Base-by-base conservation (phyloP, 1,139 yeast species). In the Insectozyma bohioensis region DNA sequence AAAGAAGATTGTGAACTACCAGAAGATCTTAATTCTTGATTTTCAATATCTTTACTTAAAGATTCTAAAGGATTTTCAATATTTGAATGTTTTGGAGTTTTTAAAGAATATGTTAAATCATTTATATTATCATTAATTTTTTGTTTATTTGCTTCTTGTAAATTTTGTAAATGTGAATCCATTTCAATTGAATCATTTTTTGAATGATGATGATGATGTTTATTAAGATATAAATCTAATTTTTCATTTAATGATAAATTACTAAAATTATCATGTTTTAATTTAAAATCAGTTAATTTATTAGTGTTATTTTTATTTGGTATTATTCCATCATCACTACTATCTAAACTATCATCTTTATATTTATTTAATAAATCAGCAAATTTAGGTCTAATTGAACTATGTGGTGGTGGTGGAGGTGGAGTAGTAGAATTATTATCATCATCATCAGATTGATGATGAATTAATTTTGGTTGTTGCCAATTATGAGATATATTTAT, bases 1-100 rank as follows among this genome's bases (percentile, higher is more conserved):
- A 69, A 55, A 5, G 74, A 67, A 3, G 72, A 65, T 43, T 67
- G 72, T 3, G 74, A 67, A 8, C 72, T 64, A 9, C 69, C 71
- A 4, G 64, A 63, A 4, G 68, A 61, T 37, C 54, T 54, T 32
- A 64, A 48, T 33, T 55, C 54, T 12, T 58, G 54, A 28, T 62
- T 68, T 11, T 56, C 51, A 3, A 58, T 41, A 5, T 29, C 25
- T 23, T 52, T 52, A 2, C 58, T 46, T 23, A 67, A 53, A 0
- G 67, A 62, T 33, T 57, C 50, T 31, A 67, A 51, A 3, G 72
- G 72, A 40, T 61, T 58, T 31, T 63, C 67, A 16, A 58, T 45
- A 8, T 43, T 45, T 4, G 43, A 36, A 10, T 36, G 24, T 8
- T 46, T 38, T 9, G 58, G 54, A 20, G 52, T 49, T 33, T 61